Evolutionary conservation across 495 filamentous ascomycete species (phyloP), one percentile per base, ranked within the genome.

Genomic region (Chaetomium tenue): DNA sequence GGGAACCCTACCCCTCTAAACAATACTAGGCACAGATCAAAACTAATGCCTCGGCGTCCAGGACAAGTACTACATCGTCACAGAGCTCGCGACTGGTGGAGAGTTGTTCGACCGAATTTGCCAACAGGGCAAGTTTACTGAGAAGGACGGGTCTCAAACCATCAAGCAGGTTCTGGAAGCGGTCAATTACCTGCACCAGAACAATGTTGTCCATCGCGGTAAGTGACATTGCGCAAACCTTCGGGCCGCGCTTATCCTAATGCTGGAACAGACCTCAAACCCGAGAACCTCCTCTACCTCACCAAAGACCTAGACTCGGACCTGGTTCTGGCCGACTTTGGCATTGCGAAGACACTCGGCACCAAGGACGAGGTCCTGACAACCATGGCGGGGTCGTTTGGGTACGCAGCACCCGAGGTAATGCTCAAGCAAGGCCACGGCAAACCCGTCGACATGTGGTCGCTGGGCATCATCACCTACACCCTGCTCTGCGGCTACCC

Each of bases 21-120:
- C 44, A 58, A 61, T 4, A 4, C 33, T 46, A 47, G 9, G 18
- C 28, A 18, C 39, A 47, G 30, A 16, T 22, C 37, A 53, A 46
- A 20, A 67, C 64, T 61, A 50, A 67, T 54, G 4, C 15, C 22
- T n/a, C 12, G 12, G 44, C 51, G n/a, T 71, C 5, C 64, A 98
- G 93, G 94, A 99, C 81, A 99, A 99, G 81, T 99, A 96, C 80
- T 99, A 99, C 76, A 99, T 99, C 69, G 93, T 99, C 73, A 99
- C 94, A 47, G 89, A 99, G 75, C 83, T 99, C 30, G 95, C 95
- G 50, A 96, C 91, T 5, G 94, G 94, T 65, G 94, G 94, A 78
- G 94, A 99, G 77, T 79, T 99, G 62, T 99, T 99, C 76, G 94
- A 99, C 75, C 87, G 94, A 28, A 99, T 99, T 74, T 99, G 94